Conservation (phyloP, 176 grass and related monocot species). For the Alopecurus myosuroides region DNA sequence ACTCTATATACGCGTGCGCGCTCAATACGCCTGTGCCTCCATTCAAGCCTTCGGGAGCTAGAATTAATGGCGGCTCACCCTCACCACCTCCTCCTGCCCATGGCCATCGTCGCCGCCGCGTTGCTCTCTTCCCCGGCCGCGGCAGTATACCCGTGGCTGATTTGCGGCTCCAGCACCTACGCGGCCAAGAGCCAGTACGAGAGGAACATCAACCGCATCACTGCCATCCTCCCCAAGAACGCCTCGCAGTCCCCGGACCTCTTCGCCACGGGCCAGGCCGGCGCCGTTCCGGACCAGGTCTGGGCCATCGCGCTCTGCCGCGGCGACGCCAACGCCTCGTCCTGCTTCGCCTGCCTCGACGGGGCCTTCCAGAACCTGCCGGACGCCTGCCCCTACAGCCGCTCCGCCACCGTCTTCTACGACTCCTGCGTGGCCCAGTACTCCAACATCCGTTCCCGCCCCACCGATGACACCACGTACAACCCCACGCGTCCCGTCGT, state of each 20-base stretch:
- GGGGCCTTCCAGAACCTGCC: conserved; percentile 10
- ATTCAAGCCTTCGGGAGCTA: background rate
- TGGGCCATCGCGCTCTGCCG: conserved; percentile 32
- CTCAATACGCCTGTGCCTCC: background rate
- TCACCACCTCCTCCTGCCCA: background rate
- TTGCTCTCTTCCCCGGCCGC: background rate
- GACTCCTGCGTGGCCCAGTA: conserved; percentile 20
- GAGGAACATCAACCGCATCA: conserved; percentile 23
- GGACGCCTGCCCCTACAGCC: background rate
- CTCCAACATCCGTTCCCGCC: background rate
- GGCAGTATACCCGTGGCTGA: background rate
- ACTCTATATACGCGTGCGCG: background rate
- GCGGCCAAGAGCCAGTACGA: conserved; percentile 25
- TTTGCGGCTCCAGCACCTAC: background rate
- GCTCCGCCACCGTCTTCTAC: conserved; percentile 15
- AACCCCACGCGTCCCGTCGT: background rate
- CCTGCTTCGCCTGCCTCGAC: conserved; percentile 5
- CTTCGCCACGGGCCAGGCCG: conserved; percentile 9
- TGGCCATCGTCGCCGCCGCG: background rate
- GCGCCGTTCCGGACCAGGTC: conserved; percentile 2
- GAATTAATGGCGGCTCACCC: background rate
- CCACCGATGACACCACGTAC: background rate
- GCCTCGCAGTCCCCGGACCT: conserved; percentile 15
- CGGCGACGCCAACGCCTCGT: conserved; percentile 7
- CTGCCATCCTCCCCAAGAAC: conserved; percentile 1